Evolutionary conservation across 2,329 filamentous ascomycete genomes (phyloP).

Genomic region (Fusarium veterinarium): DNA sequence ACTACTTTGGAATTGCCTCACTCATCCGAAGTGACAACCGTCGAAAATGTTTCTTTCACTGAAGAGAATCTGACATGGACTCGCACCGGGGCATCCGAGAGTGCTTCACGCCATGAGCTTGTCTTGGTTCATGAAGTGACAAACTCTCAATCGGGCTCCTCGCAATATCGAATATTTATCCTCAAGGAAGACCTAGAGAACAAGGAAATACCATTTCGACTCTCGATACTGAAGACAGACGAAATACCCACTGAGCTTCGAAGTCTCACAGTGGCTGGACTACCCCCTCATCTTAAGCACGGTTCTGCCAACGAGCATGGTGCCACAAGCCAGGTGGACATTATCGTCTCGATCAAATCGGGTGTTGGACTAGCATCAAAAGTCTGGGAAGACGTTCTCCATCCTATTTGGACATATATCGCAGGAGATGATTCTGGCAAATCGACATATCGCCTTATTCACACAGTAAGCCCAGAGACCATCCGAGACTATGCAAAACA

Average conservation of each 20-base stretch:
- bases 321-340: constrained; percentile 58
- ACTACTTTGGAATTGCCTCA: not conserved
- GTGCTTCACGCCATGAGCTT: constrained; percentile 41
- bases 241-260: constrained; percentile 53
- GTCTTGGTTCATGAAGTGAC: constrained; percentile 43
- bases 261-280: constrained; percentile 49
- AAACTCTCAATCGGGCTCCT: not conserved
- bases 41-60: constrained; percentile 37
- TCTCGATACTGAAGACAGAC: constrained; percentile 46
- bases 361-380: constrained; percentile 67
- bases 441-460: constrained; percentile 55
- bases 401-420: constrained; percentile 64
- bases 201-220: constrained; percentile 41
- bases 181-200: constrained; percentile 51
- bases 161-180: constrained; percentile 52
- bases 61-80: constrained; percentile 47
- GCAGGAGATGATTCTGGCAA: constrained; percentile 27
- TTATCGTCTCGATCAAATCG: constrained; percentile 75
- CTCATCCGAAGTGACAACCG: not conserved
- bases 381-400: constrained; percentile 67
- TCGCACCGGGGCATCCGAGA: constrained; percentile 18
- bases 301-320: constrained; percentile 31
- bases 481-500: constrained; percentile 70
- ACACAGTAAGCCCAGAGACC: constrained; percentile 72
- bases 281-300: constrained; percentile 54